Evolutionary conservation across 192 early-diverging fungal species (phyloP), one percentile per base, ranked within the genome.

Genomic region (Umbelopsis sp.): DNA sequence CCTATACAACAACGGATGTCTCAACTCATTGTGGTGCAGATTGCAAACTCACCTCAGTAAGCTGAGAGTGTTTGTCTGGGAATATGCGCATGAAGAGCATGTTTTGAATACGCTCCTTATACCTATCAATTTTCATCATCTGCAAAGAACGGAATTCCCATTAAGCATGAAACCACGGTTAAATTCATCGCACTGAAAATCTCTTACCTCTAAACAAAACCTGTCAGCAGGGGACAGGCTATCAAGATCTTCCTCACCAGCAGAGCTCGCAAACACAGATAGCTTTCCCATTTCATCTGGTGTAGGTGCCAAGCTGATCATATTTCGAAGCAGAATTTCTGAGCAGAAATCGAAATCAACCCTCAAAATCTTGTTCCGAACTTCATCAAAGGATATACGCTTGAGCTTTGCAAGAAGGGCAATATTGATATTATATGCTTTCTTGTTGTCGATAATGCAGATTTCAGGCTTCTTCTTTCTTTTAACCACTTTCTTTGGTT

Each of bases 111-210:
- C 93, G 85, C 74, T 92, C 89, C 75, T 91, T 90, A 69, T 91
- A 93, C 36, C 90, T 85, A 67, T 92, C 89, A 24, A 94, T 87
- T 73, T 91, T 88, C 82, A 93, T 90, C n/a, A 91, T 75, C 77
- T 78, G 14, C 16, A 4, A 2, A 65, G 2, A 72, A 65, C 34
- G 3, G 45, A 68, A 16, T 36, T 32, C 12, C 12, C 17, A 51
- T 8, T 16, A 29, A 41, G 45, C n/a, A 3, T 16, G 71, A 9
- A 22, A 45, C 26, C 8, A 65, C 20, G 31, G 47, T 71, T 16
- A 4, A 34, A 3, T 43, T 65, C 1, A 22, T 65, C 21, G 4
- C 8, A 14, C n/a, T 16, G 5, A 31, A 45, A 17, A 2, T 20
- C 25, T 29, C 49, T 54, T 73, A 84, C 83, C 80, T 88, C 91